phyloP scores from a whole-genome alignment of 2,329 filamentous ascomycete genomes.

The Calonectria montana region DNA sequence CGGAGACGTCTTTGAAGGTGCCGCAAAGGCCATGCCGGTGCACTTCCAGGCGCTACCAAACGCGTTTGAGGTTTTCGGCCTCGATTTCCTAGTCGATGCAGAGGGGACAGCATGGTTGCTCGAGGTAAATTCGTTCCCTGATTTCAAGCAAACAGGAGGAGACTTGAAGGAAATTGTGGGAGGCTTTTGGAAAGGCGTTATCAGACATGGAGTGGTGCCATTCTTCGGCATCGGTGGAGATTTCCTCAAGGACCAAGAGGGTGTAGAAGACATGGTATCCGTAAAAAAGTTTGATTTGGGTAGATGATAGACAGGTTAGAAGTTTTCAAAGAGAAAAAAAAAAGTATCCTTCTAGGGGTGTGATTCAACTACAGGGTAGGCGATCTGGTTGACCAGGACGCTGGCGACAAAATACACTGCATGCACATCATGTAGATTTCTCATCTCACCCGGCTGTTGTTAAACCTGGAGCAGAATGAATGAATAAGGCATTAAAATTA shows the following conservation, averaged over 20 bases:
- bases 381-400: not conserved
- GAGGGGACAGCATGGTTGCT: constrained; percentile 77
- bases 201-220: constrained; percentile 72
- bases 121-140: constrained; percentile 96
- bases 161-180: constrained; percentile 78
- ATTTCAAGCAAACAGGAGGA: constrained; percentile 94
- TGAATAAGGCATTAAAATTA: too few relatives aligned
- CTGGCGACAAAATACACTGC: too few relatives aligned
- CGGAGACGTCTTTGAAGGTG: constrained; percentile 86
- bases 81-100: constrained; percentile 88
- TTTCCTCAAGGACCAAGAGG: constrained; percentile 37
- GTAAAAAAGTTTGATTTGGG: constrained; percentile 67
- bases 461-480: too few relatives aligned
- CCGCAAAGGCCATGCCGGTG: constrained; percentile 83
- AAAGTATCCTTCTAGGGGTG: not conserved
- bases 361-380: constrained; percentile 4
- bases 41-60: constrained; percentile 93
- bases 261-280: constrained; percentile 59
- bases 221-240: constrained; percentile 68
- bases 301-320: constrained; percentile 42
- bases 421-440: too few relatives aligned
- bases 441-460: too few relatives aligned
- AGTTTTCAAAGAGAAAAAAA: not conserved
- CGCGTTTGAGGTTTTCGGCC: constrained; percentile 90
- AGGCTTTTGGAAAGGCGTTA: constrained; percentile 80